These are phyloP conservation scores for Stentor coeruleus DNA, from an alignment of 73 alveolate species.

Conservation along the genomic window DNA sequence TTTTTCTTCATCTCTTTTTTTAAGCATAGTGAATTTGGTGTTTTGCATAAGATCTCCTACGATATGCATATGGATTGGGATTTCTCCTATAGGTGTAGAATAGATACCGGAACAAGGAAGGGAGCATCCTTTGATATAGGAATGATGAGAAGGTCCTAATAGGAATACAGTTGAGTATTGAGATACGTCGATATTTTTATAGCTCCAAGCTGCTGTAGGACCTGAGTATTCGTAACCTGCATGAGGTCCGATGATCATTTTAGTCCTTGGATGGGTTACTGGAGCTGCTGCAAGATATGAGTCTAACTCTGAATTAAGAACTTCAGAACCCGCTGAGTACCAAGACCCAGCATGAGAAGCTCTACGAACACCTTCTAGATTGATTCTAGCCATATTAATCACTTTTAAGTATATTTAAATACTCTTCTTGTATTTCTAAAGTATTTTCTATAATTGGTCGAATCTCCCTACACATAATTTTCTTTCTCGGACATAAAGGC, in stretches of 20 bases:
- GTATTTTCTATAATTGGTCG: not conserved
- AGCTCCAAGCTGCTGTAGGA: slow-evolving; percentile 78
- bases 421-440: not conserved
- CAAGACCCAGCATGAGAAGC: slow-evolving; percentile 70
- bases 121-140: slow-evolving; percentile 74
- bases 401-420: no score
- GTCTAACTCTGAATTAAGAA: slow-evolving; percentile 28
- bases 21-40: slow-evolving; percentile 43
- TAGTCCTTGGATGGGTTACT: slow-evolving; percentile 11
- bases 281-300: slow-evolving; percentile 42
- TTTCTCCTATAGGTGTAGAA: slow-evolving; percentile 82
- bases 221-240: slow-evolving; percentile 69
- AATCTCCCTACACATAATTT: not conserved
- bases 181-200: slow-evolving; percentile 56
- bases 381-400: no score
- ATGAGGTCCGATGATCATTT: slow-evolving; percentile 58
- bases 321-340: slow-evolving; percentile 42
- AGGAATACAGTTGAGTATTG: slow-evolving; percentile 62
- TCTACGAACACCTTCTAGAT: no score
- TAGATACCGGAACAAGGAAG: slow-evolving; percentile 48
- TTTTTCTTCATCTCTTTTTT: slow-evolving; percentile 62
- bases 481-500: not conserved
- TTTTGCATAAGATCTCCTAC: slow-evolving; percentile 40
- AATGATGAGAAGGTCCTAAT: slow-evolving; percentile 89
- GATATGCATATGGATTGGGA: slow-evolving; percentile 53